Base-by-base conservation (phyloP, 164 flowering plant genomes). In the Pachysandra terminalis region DNA sequence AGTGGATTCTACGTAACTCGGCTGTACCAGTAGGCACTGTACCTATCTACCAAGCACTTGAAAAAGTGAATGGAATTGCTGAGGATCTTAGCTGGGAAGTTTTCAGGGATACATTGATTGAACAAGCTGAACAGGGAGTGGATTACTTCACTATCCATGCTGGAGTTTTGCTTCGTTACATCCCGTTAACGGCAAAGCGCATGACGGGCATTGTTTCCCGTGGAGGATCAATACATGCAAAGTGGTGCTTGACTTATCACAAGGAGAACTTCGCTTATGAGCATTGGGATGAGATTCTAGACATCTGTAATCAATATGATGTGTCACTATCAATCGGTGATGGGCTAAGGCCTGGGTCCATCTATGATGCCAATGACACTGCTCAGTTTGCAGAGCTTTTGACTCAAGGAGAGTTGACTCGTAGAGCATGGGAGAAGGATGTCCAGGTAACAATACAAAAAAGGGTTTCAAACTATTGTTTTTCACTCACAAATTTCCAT, bases 121-220 rank as follows among this genome's bases (percentile, higher is more conserved):
- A 96, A 78, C 99, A 96, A 81, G 98, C 99, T 71, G 98, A 93
- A 80, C 99, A 96, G 73, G 99, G 99, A 51, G 99, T 96, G 14
- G 99, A 96, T 75, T 96, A 96, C 72, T 96, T 96, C 84, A 96
- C 99, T 7, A 96, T 96, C 56, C 99, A 96, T 82, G 99, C 99
- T 40, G 99, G 99, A 37, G 96, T 96, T 63, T 79, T 96, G 69
- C 91, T 96, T 25, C 83, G 98, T 0, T 96, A 96, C 81, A 90
- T 96, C 64, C 99, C 99, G 12, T 72, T 96, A 66, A 96, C 99
- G 26, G 98, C 98, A 10, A 91, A 93, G 66, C 87, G 99, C 32
- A 96, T 93, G 99, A 96, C 99, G 35, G 99, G 99, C 23, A 96
- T 96, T 68, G 99, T 96, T 56, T 96, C 99, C 1, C 96, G 99